Evolutionary conservation across 306 rosid genomes (phyloP).

Genomic region (Quercus robur): DNA sequence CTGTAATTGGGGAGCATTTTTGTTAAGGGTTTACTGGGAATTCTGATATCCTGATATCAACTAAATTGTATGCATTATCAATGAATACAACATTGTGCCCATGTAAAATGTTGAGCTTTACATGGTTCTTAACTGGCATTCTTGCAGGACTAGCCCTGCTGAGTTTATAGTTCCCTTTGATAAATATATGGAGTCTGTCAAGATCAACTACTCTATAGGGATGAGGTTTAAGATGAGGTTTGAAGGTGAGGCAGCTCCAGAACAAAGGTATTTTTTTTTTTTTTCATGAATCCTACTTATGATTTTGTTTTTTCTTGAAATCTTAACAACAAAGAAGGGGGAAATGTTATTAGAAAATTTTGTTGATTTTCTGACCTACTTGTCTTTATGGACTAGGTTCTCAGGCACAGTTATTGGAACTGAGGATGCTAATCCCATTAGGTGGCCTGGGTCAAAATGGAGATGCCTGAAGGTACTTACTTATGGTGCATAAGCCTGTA

Average conservation of each 20-base stretch:
- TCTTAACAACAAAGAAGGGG: background rate
- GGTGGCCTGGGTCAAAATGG: slow-evolving; percentile 61
- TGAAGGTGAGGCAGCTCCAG: slow-evolving; percentile 68
- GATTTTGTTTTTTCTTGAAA: background rate
- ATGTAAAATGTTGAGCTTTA: background rate
- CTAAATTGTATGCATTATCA: background rate
- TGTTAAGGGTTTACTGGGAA: background rate
- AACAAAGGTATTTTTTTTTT: slow-evolving; percentile 47
- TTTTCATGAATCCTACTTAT: background rate
- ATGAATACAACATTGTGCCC: background rate
- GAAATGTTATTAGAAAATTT: background rate
- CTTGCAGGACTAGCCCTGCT: slow-evolving; percentile 53
- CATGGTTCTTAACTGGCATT: background rate
- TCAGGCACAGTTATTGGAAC: slow-evolving; percentile 54
- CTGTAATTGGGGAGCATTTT: background rate
- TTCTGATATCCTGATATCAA: background rate
- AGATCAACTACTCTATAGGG: slow-evolving; percentile 52
- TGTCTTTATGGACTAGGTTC: slow-evolving; percentile 27
- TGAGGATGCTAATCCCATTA: slow-evolving; percentile 45
- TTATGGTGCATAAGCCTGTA: background rate
- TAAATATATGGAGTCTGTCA: slow-evolving; percentile 48
- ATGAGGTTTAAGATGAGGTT: slow-evolving; percentile 62
- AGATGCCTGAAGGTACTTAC: slow-evolving; percentile 55
- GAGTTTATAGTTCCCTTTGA: slow-evolving; percentile 59
- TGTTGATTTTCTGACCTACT: background rate